phyloP scores from a whole-genome alignment of 148 eudicot genomes.

The Cornus kousa region DNA sequence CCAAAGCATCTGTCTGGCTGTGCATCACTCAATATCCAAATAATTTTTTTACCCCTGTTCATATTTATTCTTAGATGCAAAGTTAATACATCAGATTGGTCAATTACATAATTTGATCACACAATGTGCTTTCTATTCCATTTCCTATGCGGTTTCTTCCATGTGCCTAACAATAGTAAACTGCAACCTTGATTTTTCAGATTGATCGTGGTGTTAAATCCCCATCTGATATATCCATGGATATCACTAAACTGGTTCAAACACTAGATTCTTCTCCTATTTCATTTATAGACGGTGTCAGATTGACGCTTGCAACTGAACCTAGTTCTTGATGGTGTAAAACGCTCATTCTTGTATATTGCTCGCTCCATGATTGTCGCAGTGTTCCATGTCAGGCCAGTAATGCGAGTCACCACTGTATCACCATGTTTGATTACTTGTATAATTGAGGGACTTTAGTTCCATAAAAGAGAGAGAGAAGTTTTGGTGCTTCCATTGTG shows the following conservation, averaged over 20 bases:
- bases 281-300: slow-evolving; percentile 65
- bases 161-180: not conserved
- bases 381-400: not conserved
- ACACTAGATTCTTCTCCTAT: slow-evolving; percentile 53
- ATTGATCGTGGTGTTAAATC: slow-evolving; percentile 90
- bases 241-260: slow-evolving; percentile 55
- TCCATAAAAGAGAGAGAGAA: not conserved
- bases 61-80: not conserved
- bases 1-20: not conserved
- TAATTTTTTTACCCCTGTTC: not conserved
- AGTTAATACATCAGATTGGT: not conserved
- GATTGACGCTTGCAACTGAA: slow-evolving; percentile 55
- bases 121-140: not conserved
- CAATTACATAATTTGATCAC: not conserved
- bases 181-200: slow-evolving; percentile 32
- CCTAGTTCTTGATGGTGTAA: slow-evolving; percentile 20
- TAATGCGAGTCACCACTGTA: not conserved
- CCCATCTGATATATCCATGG: slow-evolving; percentile 95
- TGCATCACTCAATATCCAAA: not conserved
- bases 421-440: too few species aligned
- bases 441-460: too few species aligned
- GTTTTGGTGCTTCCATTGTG: not conserved
- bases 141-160: not conserved
- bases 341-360: not conserved
- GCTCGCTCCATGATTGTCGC: not conserved